Base-by-base conservation (phyloP, 2,329 filamentous ascomycete genomes). In the Pseudomassariella vexata region DNA sequence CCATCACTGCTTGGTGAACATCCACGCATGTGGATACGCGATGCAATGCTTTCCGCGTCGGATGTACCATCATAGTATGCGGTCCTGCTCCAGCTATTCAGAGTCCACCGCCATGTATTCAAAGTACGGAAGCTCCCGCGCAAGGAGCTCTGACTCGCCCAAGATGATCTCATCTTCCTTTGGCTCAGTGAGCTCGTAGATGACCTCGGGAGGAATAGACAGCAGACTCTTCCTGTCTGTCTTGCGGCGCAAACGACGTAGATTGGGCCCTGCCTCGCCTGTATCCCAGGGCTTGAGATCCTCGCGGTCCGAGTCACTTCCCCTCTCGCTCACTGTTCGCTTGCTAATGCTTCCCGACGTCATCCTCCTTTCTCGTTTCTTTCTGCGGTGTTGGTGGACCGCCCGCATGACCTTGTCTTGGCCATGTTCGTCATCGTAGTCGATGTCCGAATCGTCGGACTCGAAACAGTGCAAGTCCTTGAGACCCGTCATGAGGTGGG, bases 271-370 rank as follows among this genome's bases (percentile, higher is more conserved):
- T 9, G 41, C 41, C 19, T 43, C 44, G 14, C 37, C 41, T 7
- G 53, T 47, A 19, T 44, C 43, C 30, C 47, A 55, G 7, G 53
- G 50, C 23, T 50, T 30, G 5, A 55, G 29, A 27, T 57, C 54
- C 28, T 57, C 54, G 24, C 39, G 42, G 35, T 57, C 54, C 6
- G 50, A 53, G 34, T 55, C 53, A 24, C 53, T 56, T 37, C 46
- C 54, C 20, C 53, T 44, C 40, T 57, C 54, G 43, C 54, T 57
- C 28, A 55, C 44, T 18, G 54, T 57, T 15, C 54, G 53, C 40
- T 57, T 57, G 47, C 53, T 54, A 26, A 56, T 51, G 33, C 51
- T 55, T 29, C 53, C 53, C 6, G 50, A 54, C 30, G 47, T 55
- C 50, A 55, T 52, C 7, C 54, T 44, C 22, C 50, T 42, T 16